phyloP scores from a whole-genome alignment of 2,329 filamentous ascomycete species.

The Dactylellina haptotyla region DNA sequence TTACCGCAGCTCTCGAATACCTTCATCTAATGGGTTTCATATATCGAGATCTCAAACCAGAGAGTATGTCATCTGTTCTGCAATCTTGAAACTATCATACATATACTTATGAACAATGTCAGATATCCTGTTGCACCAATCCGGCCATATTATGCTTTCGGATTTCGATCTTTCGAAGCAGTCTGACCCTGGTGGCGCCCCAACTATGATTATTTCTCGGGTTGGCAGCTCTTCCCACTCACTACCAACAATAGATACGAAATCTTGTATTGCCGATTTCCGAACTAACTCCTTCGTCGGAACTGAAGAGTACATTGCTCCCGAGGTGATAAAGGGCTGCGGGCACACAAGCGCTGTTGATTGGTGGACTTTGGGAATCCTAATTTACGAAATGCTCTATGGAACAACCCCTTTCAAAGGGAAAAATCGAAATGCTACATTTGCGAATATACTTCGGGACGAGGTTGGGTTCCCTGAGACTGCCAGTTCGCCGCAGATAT shows the following conservation, averaged over 20 bases:
- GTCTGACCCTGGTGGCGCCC: conserved; percentile 92
- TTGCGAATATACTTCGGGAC: conserved; percentile 94
- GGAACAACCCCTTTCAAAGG: conserved; percentile 99
- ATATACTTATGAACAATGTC: conserved; percentile 60
- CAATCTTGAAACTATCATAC: not conserved
- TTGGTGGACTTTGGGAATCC: conserved; percentile 97
- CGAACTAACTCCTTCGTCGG: conserved; percentile 98
- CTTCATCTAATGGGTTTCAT: conserved; percentile 99
- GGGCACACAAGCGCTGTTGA: conserved; percentile 98
- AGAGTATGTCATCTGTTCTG: conserved; percentile 72
- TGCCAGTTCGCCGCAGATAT: conserved; percentile 81
- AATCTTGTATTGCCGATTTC: conserved; percentile 98
- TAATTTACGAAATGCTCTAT: conserved; percentile 99
- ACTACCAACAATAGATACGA: conserved; percentile 95
- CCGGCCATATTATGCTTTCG: conserved; percentile 99
- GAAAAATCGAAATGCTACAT: conserved; percentile 97
- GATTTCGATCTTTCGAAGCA: conserved; percentile 99
- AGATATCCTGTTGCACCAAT: conserved; percentile 98
- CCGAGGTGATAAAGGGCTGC: conserved; percentile 98
- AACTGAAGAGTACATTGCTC: conserved; percentile 98
- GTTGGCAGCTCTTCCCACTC: conserved; percentile 86
- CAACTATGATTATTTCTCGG: conserved; percentile 91
- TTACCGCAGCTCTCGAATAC: conserved; percentile 95
- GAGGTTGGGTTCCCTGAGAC: conserved; percentile 97
- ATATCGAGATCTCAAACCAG: conserved; percentile 95